A percentile compares a stretch with the other conserved stretches of the same genome.
Evolutionary conservation across 768 basidiomycete species (phyloP).

Genomic region (Pulveroboletus sp.): DNA sequence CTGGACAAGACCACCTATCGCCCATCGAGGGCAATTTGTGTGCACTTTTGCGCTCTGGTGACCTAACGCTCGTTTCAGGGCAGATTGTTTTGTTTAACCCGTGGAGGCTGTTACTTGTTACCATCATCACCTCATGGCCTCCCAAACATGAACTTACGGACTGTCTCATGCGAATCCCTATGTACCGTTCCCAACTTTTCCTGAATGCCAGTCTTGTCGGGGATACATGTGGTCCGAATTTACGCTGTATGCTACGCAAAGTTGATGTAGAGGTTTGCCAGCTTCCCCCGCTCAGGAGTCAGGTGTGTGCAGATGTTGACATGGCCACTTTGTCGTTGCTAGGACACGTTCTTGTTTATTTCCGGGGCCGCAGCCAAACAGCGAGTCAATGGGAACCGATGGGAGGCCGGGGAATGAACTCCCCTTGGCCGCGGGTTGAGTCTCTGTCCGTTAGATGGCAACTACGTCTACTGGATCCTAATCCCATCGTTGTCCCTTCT

Average conservation of each 20-base stretch:
- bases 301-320: conserved; percentile 5
- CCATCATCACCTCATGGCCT: conserved; percentile 7
- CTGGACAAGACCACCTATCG: conserved; percentile 17
- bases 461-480: neutral
- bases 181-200: conserved; percentile 18
- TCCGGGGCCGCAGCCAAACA: conserved; percentile 15
- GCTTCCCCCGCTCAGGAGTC: conserved; percentile 13
- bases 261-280: neutral
- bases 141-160: conserved; percentile 19
- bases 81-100: conserved; percentile 19
- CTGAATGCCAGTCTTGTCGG: conserved; percentile 10
- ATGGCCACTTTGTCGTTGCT: conserved; percentile 1
- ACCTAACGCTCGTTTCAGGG: conserved; percentile 17
- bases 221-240: conserved; percentile 10
- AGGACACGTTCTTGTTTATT: conserved; percentile 10
- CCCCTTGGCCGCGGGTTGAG: neutral
- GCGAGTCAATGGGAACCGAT: neutral
- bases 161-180: conserved; percentile 26
- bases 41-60: conserved; percentile 21
- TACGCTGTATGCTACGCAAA: neutral
- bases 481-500: neutral
- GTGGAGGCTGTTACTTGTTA: conserved; percentile 14
- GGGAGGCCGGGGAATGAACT: neutral
- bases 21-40: conserved; percentile 22
- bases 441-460: neutral